Evolutionary conservation across 164 flowering plant species (phyloP).

Genomic region (Magnolia officinalis): DNA sequence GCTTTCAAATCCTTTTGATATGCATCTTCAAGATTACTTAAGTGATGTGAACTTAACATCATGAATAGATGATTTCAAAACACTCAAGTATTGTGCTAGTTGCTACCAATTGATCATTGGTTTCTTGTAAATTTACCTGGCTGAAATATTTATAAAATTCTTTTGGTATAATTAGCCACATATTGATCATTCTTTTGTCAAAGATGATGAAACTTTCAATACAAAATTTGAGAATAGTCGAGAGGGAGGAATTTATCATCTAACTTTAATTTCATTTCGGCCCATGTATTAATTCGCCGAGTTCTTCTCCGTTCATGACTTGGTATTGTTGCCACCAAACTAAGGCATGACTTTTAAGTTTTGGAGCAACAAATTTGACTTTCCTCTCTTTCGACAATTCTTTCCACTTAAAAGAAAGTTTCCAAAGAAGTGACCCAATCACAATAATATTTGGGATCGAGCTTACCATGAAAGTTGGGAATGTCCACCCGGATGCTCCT

Average conservation of each 20-base stretch:
- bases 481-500: background rate
- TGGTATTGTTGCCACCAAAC: constrained; percentile 8
- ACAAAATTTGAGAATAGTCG: constrained; percentile 3
- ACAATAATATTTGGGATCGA: too few species aligned
- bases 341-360: constrained; percentile 5
- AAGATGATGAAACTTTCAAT: constrained; percentile 1
- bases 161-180: constrained; percentile 3
- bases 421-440: too few species aligned
- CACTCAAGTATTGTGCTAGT: constrained; percentile 8
- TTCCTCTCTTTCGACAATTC: constrained; percentile 8
- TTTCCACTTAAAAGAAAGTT: constrained; percentile 4
- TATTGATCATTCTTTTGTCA: background rate
- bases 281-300: background rate
- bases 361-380: constrained; percentile 3
- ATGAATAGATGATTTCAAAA: background rate
- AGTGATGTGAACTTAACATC: background rate
- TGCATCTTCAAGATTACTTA: background rate
- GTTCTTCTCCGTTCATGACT: background rate
- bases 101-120: constrained; percentile 2
- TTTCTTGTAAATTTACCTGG: constrained; percentile 4
- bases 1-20: constrained; percentile 4
- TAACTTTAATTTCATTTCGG: constrained; percentile 1
- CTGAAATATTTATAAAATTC: constrained; percentile 5
- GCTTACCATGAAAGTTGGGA: background rate
- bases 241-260: constrained; percentile 9